These are phyloP conservation scores for Fusarium nisikadoi DNA, from an alignment of 2,329 filamentous ascomycete genomes.

Conservation along the genomic window DNA sequence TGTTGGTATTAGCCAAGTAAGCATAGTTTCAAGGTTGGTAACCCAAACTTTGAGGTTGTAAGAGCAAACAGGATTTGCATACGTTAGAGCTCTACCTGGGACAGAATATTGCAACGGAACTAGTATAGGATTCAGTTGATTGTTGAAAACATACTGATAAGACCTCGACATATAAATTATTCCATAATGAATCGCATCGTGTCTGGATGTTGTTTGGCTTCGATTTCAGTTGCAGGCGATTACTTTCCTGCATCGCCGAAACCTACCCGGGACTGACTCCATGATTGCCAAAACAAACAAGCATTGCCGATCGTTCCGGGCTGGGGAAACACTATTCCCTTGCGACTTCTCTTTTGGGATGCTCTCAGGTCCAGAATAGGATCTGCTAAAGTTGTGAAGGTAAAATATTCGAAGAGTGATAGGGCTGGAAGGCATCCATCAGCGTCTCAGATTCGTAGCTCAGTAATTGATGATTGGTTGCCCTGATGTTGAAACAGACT, in stretches of 20 bases:
- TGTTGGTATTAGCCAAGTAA: not conserved
- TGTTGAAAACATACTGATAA: too few relatives aligned
- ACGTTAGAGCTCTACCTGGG: not conserved
- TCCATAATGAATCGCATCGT: not conserved
- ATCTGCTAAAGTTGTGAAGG: not conserved
- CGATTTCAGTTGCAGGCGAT: not conserved
- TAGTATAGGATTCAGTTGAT: not conserved
- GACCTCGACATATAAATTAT: not conserved
- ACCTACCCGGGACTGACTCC: conserved; percentile 33
- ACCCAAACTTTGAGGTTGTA: not conserved
- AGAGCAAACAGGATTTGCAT: not conserved
- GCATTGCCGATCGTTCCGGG: not conserved
- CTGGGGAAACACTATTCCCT: not conserved
- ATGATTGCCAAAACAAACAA: not conserved
- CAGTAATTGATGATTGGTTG: conserved; percentile 30
- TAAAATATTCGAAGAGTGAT: not conserved
- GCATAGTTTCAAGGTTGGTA: conserved; percentile 35
- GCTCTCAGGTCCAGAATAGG: not conserved
- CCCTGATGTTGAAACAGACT: conserved; percentile 45
- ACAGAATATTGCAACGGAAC: not conserved
- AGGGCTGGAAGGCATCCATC: conserved; percentile 20
- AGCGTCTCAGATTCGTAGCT: conserved; percentile 31
- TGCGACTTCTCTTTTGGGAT: conserved; percentile 2
- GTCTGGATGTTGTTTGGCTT: not conserved
- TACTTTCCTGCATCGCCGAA: not conserved